Conservation (phyloP, 306 rosid genomes). For the Trifolium dubium region DNA sequence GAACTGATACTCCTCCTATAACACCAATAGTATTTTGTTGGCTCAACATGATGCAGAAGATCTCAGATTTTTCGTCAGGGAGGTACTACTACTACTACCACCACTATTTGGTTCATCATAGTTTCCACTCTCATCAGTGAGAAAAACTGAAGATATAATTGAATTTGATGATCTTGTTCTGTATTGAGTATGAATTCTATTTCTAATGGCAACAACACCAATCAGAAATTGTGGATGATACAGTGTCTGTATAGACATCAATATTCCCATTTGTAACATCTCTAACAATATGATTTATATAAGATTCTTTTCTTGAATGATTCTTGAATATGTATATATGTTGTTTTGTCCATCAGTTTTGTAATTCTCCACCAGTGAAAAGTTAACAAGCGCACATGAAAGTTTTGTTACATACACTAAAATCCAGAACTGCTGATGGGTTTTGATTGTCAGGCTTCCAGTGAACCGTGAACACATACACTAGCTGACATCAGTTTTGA, state of each 20-base stretch:
- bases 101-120: slow-evolving; percentile 25
- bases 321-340: slow-evolving; percentile 24
- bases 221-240: slow-evolving; percentile 45
- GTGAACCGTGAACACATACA: slow-evolving; percentile 19
- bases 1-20: slow-evolving; percentile 77
- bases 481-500: slow-evolving; percentile 25
- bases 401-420: slow-evolving; percentile 33
- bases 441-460: slow-evolving; percentile 18
- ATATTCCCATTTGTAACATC: slow-evolving; percentile 50
- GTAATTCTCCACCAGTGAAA: slow-evolving; percentile 25
- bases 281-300: background rate
- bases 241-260: slow-evolving; percentile 46
- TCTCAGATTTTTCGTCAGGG: slow-evolving; percentile 33
- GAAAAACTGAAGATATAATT: slow-evolving; percentile 47
- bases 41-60: slow-evolving; percentile 37
- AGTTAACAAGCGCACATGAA: slow-evolving; percentile 29
- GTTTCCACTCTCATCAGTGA: slow-evolving; percentile 57
- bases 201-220: slow-evolving; percentile 38
- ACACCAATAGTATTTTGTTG: slow-evolving; percentile 76
- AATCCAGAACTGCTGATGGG: slow-evolving; percentile 29
- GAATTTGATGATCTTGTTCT: slow-evolving; percentile 47
- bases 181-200: slow-evolving; percentile 28
- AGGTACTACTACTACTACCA: slow-evolving; percentile 4
- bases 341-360: background rate
- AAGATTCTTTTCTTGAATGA: background rate